Conservation (phyloP, 768 basidiomycete species). For the Trametes gibbosa region DNA sequence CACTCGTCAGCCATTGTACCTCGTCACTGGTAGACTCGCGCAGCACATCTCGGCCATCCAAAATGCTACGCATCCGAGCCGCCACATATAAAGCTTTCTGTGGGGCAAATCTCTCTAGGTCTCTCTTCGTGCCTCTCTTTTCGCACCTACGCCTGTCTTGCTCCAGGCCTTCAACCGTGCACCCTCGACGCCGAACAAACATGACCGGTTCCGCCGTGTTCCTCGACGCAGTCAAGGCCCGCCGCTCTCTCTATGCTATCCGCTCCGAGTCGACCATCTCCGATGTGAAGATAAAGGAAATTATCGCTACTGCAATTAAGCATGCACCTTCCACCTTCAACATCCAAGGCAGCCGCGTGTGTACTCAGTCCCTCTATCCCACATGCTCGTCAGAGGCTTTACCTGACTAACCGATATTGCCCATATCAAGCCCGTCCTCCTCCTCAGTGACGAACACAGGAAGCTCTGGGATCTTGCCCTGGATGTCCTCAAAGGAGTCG, state of each 20-base stretch:
- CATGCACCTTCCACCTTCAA: conserved; percentile 25
- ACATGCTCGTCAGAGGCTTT: background rate
- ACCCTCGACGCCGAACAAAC: conserved; percentile 1
- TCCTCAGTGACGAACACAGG: conserved; percentile 23
- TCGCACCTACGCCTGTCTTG: background rate
- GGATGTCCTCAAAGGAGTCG: conserved; percentile 19
- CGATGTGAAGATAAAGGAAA: conserved; percentile 22
- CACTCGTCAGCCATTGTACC: too few species aligned
- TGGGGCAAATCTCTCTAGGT: too few species aligned
- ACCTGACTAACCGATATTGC: too few species aligned
- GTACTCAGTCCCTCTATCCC: too few species aligned
- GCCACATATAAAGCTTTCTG: too few species aligned
- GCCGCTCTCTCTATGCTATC: conserved; percentile 23
- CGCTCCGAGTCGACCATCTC: conserved; percentile 20
- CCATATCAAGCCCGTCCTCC: conserved; percentile 16
- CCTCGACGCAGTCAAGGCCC: conserved; percentile 23
- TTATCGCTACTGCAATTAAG: conserved; percentile 17
- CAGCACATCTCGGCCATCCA: too few species aligned
- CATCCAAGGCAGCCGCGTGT: conserved; percentile 20
- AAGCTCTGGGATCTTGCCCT: conserved; percentile 24
- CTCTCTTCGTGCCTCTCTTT: too few species aligned
- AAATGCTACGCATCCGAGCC: too few species aligned
- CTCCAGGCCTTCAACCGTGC: too few species aligned
- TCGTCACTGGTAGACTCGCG: too few species aligned
- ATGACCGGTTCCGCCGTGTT: conserved; percentile 17